These are phyloP conservation scores for Hibiscus tridactylites DNA, from an alignment of 345 rosid species.

Conservation along the genomic window DNA sequence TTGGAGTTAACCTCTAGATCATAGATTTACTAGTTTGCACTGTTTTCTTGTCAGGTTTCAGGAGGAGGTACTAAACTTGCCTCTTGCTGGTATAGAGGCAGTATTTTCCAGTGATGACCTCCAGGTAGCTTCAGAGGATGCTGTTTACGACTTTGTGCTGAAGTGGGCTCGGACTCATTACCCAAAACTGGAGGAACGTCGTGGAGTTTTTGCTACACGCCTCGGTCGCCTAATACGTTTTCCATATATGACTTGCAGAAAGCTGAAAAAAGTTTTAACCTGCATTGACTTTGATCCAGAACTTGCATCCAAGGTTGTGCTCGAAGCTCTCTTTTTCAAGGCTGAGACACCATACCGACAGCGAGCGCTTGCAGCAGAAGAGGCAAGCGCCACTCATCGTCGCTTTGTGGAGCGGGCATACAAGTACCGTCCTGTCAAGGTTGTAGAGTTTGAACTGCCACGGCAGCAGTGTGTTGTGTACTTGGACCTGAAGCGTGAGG, in stretches of 20 bases:
- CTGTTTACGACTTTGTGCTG: conserved; percentile 57
- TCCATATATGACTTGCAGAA: conserved; percentile 66
- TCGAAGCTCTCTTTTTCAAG: conserved; percentile 75
- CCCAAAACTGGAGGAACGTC: conserved; percentile 55
- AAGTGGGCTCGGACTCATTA: conserved; percentile 67
- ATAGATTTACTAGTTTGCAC: not conserved
- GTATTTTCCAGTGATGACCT: conserved; percentile 64
- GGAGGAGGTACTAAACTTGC: conserved; percentile 65
- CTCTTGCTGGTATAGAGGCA: conserved; percentile 73
- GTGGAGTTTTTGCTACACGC: conserved; percentile 41
- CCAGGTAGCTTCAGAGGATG: conserved; percentile 62
- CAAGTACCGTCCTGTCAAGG: conserved; percentile 61
- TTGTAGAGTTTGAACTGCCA: conserved; percentile 67
- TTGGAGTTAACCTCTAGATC: not conserved
- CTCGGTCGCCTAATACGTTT: conserved; percentile 64
- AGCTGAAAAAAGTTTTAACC: conserved; percentile 56
- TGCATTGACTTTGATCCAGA: conserved; percentile 60
- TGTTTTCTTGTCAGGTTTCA: conserved; percentile 36
- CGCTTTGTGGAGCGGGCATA: conserved; percentile 70
- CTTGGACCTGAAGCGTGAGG: conserved; percentile 65
- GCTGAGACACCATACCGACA: conserved; percentile 50
- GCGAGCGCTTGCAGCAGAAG: conserved; percentile 38
- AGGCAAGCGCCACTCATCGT: conserved; percentile 19
- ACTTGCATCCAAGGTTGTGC: conserved; percentile 50
- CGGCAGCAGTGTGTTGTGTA: conserved; percentile 64